Evolutionary conservation across 2,329 filamentous ascomycete genomes (phyloP), one percentile per base, ranked within the genome.

Genomic region (Podosphaera aphanis): DNA sequence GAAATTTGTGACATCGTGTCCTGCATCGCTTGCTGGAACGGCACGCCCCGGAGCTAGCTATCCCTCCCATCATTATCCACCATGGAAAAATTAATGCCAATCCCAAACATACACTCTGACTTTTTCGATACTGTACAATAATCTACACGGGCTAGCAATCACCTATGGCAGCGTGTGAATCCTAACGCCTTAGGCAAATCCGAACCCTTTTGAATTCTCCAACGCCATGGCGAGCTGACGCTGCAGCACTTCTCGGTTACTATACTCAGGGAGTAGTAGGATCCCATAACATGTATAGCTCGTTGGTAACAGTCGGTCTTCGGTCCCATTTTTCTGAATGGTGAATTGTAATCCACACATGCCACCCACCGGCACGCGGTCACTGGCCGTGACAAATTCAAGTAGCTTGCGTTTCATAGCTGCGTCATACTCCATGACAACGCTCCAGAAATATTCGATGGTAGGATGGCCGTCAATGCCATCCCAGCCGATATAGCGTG

Each of bases 241-340:
- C 59, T 69, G 69, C 57, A 98, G 59, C 31, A 81, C 73, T 48
- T 80, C 75, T 57, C 68, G 73, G 35, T 73, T 73, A 46, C 64
- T 69, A 60, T 95, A 98, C 62, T 86, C 78, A 1, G 90, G 90
- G 49, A 98, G 61, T 51, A 93, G 63, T 40, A 98, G 63, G 42
- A 82, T 86, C 1, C 88, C 84, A 63, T 93, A 95, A 61, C 90
- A 98, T 0, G 90, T 98, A 56, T 85, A 79, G 49, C 83, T 88
- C 4, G 81, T 93, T 2, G 90, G 90, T 54, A 98, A 56, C 50
- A 73, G 70, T 0, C 69, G 56, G 52, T 70, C 69, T 49, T 70
- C 79, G 46, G 76, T 68, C 15, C 82, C 76, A 57, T 85, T 84
- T 55, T 73, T 76, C 61, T 88, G 80, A 38, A 98, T 70, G 13